phyloP scores from a whole-genome alignment of 148 eudicot species.

The Hydrangea macrophylla region DNA sequence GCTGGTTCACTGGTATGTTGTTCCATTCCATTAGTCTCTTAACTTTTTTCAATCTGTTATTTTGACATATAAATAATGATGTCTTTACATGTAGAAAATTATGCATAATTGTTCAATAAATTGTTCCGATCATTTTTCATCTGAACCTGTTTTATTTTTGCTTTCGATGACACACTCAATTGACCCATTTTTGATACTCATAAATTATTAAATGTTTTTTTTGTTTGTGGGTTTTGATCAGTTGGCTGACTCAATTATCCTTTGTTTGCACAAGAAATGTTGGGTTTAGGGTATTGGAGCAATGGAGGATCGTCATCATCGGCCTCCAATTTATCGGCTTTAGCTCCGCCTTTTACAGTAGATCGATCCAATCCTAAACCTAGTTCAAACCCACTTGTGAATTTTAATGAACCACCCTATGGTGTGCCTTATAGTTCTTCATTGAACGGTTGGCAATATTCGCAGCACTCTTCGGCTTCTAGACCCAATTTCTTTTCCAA shows the following conservation, averaged over 20 bases:
- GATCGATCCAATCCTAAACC: conserved; percentile 55
- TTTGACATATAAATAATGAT: neutral
- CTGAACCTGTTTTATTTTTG: neutral
- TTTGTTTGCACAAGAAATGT: conserved; percentile 28
- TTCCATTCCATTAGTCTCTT: neutral
- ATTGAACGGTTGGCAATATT: conserved; percentile 44
- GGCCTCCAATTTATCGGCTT: conserved; percentile 73
- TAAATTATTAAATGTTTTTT: too few species aligned
- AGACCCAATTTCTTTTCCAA: conserved; percentile 29
- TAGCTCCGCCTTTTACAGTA: conserved; percentile 81
- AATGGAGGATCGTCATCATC: conserved; percentile 53
- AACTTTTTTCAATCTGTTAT: neutral
- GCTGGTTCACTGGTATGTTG: neutral
- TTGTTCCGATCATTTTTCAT: conserved; percentile 4
- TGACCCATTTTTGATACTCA: neutral
- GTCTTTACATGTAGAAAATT: neutral
- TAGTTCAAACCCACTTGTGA: conserved; percentile 31
- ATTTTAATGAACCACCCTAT: conserved; percentile 42
- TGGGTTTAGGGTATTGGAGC: conserved; percentile 52
- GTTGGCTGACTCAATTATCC: conserved; percentile 12
- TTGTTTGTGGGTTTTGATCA: conserved; percentile 19
- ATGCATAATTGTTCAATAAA: neutral
- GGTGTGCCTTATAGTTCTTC: conserved; percentile 39
- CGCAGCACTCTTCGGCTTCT: conserved; percentile 34
- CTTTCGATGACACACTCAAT: neutral